Evolutionary conservation across 306 rosid species (phyloP), one percentile per base, ranked within the genome.

Genomic region (Cucurbita ficifolia): DNA sequence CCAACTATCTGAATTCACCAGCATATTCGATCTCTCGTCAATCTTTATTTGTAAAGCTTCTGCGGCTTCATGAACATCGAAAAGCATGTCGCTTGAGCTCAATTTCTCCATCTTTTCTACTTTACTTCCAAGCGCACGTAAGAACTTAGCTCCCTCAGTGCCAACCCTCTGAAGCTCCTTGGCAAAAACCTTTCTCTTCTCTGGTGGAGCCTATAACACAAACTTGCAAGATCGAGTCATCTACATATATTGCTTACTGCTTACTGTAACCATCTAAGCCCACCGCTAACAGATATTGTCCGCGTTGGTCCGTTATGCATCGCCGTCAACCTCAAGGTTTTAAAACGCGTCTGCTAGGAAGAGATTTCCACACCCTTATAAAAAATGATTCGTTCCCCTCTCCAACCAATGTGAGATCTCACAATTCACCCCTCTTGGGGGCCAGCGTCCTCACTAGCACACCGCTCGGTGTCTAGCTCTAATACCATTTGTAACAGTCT

Each of bases 21-120:
- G 92, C 48, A 93, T 85, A 85, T 88, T 87, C 0, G 96, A 93
- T 36, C 83, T 88, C 76, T 77, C 83, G 63, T 93, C 98, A 43
- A 93, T 80, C 79, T 87, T 93, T 76, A 79, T 82, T 70, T 93
- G 98, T 80, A 93, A 81, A 50, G 85, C 88, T 78, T 93, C 98
- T 52, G 97, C 98, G 1, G 98, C 98, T 59, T 88, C 97, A 1
- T 90, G 96, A 33, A 93, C 87, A 21, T 86, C 92, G 3, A 67
- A 81, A 21, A 93, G 92, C 79, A 93, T 81, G 83, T 93, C 97
- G 11, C 14, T 65, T 8, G 74, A 36, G 46, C 89, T 91, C 60
- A 93, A 65, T 76, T 85, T 93, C 88, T 93, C 98, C 97, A 93
- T 74, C 60, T 36, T 90, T 81, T 88, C 84, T 38, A 93, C 84